phyloP scores from a whole-genome alignment of 1,284 basidiomycete genomes.

The Sanguinoderma infundibulare region DNA sequence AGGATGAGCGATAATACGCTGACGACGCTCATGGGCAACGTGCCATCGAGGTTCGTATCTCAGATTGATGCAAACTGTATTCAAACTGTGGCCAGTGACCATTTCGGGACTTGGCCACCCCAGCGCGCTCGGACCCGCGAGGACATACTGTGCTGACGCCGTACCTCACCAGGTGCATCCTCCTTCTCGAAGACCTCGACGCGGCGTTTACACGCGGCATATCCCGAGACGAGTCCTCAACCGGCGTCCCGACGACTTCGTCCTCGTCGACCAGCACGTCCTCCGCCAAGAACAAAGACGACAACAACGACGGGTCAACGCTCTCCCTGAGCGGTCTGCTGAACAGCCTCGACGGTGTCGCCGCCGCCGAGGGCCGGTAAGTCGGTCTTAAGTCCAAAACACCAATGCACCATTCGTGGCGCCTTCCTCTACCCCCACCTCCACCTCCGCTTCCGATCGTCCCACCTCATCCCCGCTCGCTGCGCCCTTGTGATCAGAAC shows the following conservation, averaged over 20 bases:
- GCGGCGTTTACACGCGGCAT: slow-evolving; percentile 85
- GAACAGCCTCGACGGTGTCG: slow-evolving; percentile 87
- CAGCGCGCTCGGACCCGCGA: too few relatives aligned
- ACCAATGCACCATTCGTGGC: too few relatives aligned
- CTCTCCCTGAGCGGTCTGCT: slow-evolving; percentile 80
- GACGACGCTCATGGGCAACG: slow-evolving; percentile 80
- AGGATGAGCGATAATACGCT: slow-evolving; percentile 89
- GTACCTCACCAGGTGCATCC: slow-evolving; percentile 65
- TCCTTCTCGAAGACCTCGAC: slow-evolving; percentile 87
- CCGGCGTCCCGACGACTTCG: slow-evolving; percentile 63
- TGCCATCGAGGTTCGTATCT: slow-evolving; percentile 70
- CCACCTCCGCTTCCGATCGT: slow-evolving; percentile 1
- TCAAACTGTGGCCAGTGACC: slow-evolving; percentile 7
- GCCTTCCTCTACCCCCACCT: not conserved
- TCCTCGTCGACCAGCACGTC: slow-evolving; percentile 43
- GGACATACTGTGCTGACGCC: slow-evolving; percentile 19
- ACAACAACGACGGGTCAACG: slow-evolving; percentile 73
- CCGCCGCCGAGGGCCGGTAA: slow-evolving; percentile 83
- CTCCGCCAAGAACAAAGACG: slow-evolving; percentile 44
- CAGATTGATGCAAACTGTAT: not conserved
- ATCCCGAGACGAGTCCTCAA: slow-evolving; percentile 77
- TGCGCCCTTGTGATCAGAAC: not conserved
- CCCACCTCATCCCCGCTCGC: not conserved
- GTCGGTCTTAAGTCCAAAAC: slow-evolving; percentile 32
- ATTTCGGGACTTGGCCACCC: not conserved